A percentile compares a stretch with the other conserved stretches of the same genome.
Conservation (phyloP, 2,329 filamentous ascomycete genomes). For the Madurella mycetomatis region DNA sequence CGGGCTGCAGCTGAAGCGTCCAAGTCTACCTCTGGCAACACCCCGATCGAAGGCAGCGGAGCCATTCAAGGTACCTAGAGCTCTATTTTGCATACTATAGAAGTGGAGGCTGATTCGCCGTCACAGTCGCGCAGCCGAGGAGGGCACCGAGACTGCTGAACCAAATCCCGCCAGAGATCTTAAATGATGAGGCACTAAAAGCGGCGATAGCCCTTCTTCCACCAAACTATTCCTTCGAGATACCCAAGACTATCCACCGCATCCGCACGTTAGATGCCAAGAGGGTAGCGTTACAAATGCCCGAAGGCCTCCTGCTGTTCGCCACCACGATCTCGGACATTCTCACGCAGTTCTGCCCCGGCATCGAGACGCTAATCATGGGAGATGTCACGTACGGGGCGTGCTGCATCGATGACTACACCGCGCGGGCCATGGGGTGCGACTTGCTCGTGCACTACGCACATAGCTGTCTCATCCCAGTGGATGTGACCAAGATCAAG, state of each 20-base stretch:
- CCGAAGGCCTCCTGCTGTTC: constrained; percentile 90
- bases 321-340: constrained; percentile 98
- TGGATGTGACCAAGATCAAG: constrained; percentile 94
- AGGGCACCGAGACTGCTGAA: constrained; percentile 78
- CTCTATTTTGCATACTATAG: neutral
- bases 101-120: constrained; percentile 10
- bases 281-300: constrained; percentile 91
- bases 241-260: constrained; percentile 95
- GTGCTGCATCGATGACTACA: constrained; percentile 98
- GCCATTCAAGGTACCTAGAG: constrained; percentile 59
- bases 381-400: constrained; percentile 98
- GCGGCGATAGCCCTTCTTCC: constrained; percentile 83
- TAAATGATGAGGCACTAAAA: constrained; percentile 80
- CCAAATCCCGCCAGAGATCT: constrained; percentile 81
- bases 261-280: constrained; percentile 76
- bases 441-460: constrained; percentile 95
- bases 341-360: constrained; percentile 86
- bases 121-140: constrained; percentile 63
- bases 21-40: constrained; percentile 35
- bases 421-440: constrained; percentile 86
- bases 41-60: constrained; percentile 53
- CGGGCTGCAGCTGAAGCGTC: constrained; percentile 63
- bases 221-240: constrained; percentile 96
- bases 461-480: constrained; percentile 92
- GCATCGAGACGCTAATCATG: constrained; percentile 93